phyloP scores from a whole-genome alignment of 148 eudicot species.

The Selenicereus undatus region DNA sequence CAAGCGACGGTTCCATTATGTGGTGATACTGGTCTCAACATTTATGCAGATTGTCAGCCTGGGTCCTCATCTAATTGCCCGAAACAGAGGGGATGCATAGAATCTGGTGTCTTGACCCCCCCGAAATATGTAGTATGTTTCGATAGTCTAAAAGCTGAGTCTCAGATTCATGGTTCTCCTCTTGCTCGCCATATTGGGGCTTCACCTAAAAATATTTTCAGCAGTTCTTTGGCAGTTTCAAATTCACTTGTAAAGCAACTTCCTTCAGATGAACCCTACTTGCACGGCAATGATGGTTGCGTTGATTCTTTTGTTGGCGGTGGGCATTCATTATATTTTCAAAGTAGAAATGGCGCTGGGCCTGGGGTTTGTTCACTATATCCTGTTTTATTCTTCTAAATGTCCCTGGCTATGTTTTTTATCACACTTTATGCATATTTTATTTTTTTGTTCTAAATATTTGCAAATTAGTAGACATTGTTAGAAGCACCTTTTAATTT shows the following conservation, averaged over 20 bases:
- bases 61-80: conserved; percentile 22
- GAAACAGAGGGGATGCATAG: conserved; percentile 17
- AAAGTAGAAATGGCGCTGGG: conserved; percentile 40
- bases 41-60: conserved; percentile 39
- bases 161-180: conserved; percentile 30
- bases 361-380: conserved; percentile 41
- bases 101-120: conserved; percentile 34
- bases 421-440: neutral
- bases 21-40: conserved; percentile 6
- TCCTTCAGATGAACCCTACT: conserved; percentile 42
- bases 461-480: neutral
- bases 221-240: conserved; percentile 51
- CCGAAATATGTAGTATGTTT: conserved; percentile 59
- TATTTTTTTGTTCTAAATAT: neutral
- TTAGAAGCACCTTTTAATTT: neutral
- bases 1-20: neutral
- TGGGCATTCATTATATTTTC: conserved; percentile 42
- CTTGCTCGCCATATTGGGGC: conserved; percentile 27
- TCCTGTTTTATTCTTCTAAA: conserved; percentile 11
- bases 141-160: conserved; percentile 47
- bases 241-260: conserved; percentile 40
- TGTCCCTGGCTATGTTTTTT: neutral
- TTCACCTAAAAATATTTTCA: conserved; percentile 43
- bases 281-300: conserved; percentile 58
- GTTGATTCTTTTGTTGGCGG: conserved; percentile 46